Evolutionary conservation across 108 stramenopile species (phyloP), one percentile per base, ranked within the genome.

Genomic region (Cyclotella atomus): DNA sequence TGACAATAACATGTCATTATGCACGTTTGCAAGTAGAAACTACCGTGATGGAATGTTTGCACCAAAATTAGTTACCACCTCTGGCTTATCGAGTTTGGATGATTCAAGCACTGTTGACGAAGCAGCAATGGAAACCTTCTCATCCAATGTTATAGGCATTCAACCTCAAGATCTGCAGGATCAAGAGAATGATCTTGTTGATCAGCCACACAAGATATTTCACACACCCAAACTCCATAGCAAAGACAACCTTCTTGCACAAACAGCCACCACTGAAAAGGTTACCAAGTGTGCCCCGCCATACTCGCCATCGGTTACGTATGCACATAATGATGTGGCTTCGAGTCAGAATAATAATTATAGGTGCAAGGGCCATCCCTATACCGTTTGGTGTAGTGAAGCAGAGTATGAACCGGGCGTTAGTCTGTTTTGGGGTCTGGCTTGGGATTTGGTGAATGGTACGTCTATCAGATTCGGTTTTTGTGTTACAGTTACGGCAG

Each of bases 371-470:
- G 7, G 23, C 1, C 32, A 27, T 56, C 68, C 68, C 9, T 57
- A 33, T 59, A 69, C 41, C 21, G 47, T 24, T n/a, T 69, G 68
- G 68, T 69, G 68, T n/a, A 57, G 33, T 44, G 8, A 7, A 10
- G 55, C 25, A 14, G 54, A 43, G 38, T 69, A 69, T 19, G 54
- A 45, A 27, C 68, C 68, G 7, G 68, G 68, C 0, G 25, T 17
- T 41, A 50, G 47, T 38, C 15, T 19, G 32, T 56, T 44, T 45
- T 69, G 68, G 68, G 55, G 30, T 19, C 16, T 43, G 55, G 68
- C 68, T 19, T 69, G 68, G 68, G 53, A 54, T n/a, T 28, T 69
- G 53, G 57, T 69, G 25, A 65, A 65, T 65, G 64, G 44, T 32
- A 47, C 9, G 46, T 46, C 2, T 23, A 23, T 41, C 24, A 0